A percentile compares a stretch with the other conserved stretches of the same genome.
Conservation (phyloP, 768 basidiomycete genomes). For the Pisolithus orientalis region DNA sequence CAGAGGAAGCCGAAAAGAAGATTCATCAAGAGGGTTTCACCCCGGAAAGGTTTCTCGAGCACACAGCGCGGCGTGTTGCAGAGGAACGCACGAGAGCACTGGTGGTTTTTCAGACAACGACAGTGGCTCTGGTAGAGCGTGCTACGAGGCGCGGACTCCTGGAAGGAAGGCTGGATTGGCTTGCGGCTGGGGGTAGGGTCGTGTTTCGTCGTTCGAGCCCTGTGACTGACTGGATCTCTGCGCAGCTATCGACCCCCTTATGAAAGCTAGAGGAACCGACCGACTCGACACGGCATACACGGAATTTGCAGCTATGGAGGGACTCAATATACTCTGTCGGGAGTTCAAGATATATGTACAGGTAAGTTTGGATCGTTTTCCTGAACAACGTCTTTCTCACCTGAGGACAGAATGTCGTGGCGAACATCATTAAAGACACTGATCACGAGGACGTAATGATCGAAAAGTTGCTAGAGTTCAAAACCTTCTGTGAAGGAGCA, state of each 20-base stretch:
- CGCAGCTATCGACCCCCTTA: conserved; percentile 48
- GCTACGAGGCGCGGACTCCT: conserved; percentile 51
- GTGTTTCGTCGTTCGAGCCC: conserved; percentile 26
- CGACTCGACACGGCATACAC: conserved; percentile 50
- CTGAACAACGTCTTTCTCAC: not conserved
- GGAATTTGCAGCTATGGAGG: conserved; percentile 54
- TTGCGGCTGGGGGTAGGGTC: conserved; percentile 34
- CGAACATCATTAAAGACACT: conserved; percentile 57
- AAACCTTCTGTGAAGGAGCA: conserved; percentile 47
- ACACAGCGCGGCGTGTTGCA: conserved; percentile 37
- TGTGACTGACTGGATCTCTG: conserved; percentile 1
- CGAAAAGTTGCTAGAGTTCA: conserved; percentile 60
- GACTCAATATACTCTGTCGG: conserved; percentile 44
- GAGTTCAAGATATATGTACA: conserved; percentile 60
- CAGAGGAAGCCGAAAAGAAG: conserved; percentile 39
- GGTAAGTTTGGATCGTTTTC: conserved; percentile 29
- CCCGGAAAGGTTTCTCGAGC: conserved; percentile 49
- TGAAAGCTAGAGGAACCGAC: conserved; percentile 39
- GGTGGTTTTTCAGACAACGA: conserved; percentile 41
- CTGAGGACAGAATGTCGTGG: conserved; percentile 43
- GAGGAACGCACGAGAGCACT: conserved; percentile 55
- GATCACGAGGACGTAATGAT: conserved; percentile 75
- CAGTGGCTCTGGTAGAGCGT: conserved; percentile 45
- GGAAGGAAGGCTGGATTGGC: conserved; percentile 36
- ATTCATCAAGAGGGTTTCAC: conserved; percentile 26